Base-by-base conservation (phyloP, 768 basidiomycete species). In the Lentinula raphanica region DNA sequence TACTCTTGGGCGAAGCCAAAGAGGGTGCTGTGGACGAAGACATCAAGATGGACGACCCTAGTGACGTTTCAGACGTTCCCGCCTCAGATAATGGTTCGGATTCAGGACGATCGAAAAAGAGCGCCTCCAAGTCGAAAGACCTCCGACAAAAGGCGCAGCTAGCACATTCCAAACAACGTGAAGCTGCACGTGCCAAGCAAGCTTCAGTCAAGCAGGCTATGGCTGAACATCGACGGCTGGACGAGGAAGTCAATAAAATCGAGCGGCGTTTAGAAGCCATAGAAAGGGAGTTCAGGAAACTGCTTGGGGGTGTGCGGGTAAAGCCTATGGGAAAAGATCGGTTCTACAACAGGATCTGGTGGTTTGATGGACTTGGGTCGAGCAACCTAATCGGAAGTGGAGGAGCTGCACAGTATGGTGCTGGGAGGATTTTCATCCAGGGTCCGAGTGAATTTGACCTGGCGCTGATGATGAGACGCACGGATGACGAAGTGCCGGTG, bases 311-410 rank as follows among this genome's bases (percentile, higher is more conserved):
- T 5, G 82, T 94, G 49, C 82, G 97, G 54, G 87, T 92, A 21
- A 90, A 93, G 66, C 93, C 95, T 1, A 66, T 98, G 51, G 97
- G 97, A 13, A 81, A 83, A 61, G 97, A 99, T 68, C 81, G 97
- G 54, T 99, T 98, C 72, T 90, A 91, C 67, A 96, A 97, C 68
- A 85, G 92, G 31, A 79, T 97, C 59, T 99, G 96, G 96, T 99
- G 96, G 96, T 92, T 98, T 68, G 96, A 99, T 71, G 96, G 96
- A 9, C 83, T 94, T 79, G 96, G 96, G 6, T 86, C 87, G 5
- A 87, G 86, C 48, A 86, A 88, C 45, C 72, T 96, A 54, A 76
- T 93, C 58, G 88, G 86, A 39, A 86, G 84, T 62, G 90, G 90
- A 15, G 90, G 90, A 3, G 81, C 85, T 28, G 82, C 88, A 28